phyloP scores from a whole-genome alignment of 2,329 filamentous ascomycete genomes.

The Endoconidiophora polonica region DNA sequence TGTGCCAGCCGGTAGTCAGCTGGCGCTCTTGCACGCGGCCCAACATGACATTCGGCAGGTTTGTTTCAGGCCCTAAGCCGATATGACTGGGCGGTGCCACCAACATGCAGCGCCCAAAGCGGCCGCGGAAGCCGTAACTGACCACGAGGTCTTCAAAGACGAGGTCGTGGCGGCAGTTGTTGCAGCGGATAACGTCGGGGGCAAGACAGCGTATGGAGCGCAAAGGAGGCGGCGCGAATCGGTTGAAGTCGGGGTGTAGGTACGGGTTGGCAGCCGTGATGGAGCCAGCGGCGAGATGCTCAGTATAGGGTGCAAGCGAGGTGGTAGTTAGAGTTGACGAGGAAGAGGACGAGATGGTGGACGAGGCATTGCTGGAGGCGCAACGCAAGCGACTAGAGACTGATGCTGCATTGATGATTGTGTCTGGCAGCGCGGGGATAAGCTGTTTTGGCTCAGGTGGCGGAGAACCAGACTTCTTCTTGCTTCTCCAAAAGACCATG shows the following conservation, averaged over 20 bases:
- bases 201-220: conserved; percentile 15
- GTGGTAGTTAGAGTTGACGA: background rate
- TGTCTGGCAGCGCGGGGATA: background rate
- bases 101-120: conserved; percentile 46
- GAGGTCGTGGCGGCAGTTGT: conserved; percentile 41
- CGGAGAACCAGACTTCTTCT: background rate
- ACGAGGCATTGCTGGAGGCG: background rate
- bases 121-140: conserved; percentile 49
- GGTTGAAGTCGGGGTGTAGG: conserved; percentile 12
- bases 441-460: background rate
- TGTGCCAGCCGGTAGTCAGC: conserved; percentile 45
- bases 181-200: conserved; percentile 30
- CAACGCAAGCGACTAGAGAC: background rate
- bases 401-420: background rate
- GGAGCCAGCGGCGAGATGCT: background rate
- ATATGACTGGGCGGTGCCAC: conserved; percentile 26
- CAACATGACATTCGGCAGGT: conserved; percentile 37
- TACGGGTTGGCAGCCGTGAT: conserved; percentile 1
- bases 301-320: background rate
- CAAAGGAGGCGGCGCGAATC: conserved; percentile 15
- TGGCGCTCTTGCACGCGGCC: conserved; percentile 38
- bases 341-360: background rate
- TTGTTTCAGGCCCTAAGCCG: conserved; percentile 16
- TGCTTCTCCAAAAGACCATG: conserved; percentile 3
- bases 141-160: conserved; percentile 45